phyloP scores from a whole-genome alignment of 768 basidiomycete genomes.

The Cystofilobasidium capitatum region DNA sequence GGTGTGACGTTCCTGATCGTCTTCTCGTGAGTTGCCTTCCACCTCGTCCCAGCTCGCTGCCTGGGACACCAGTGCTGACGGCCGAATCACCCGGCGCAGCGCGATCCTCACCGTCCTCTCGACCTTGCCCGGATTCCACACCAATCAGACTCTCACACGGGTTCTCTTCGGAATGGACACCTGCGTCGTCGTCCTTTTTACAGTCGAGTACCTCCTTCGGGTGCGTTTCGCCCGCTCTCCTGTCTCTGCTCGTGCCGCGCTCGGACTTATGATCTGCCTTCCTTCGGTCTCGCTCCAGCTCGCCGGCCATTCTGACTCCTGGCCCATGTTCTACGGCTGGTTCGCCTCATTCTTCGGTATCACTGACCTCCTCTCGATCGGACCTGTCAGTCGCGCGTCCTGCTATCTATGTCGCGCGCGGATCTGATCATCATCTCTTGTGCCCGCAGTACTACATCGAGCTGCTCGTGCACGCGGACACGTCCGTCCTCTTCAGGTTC shows the following conservation, averaged over 20 bases:
- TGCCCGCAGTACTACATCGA: constrained; percentile 61
- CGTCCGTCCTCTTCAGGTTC: constrained; percentile 81
- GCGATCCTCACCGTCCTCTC: constrained; percentile 39
- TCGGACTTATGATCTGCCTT: constrained; percentile 50
- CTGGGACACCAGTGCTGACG: neutral
- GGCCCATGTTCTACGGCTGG: constrained; percentile 47
- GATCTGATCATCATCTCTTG: no score
- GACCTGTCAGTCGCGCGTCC: constrained; percentile 43
- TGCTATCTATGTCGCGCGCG: no score
- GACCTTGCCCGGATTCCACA: constrained; percentile 40
- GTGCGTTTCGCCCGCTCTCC: neutral
- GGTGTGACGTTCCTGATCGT: constrained; percentile 10
- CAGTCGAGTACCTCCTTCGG: constrained; percentile 50
- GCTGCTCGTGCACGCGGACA: constrained; percentile 71
- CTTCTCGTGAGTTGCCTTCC: constrained; percentile 13
- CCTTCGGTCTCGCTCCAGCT: constrained; percentile 24
- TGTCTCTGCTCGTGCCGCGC: neutral
- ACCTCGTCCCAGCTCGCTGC: no score
- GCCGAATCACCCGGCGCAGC: constrained; percentile 24
- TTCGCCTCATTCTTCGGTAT: constrained; percentile 56
- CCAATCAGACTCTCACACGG: constrained; percentile 48
- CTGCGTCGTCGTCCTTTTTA: constrained; percentile 70
- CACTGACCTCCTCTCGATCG: constrained; percentile 71
- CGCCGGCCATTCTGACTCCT: constrained; percentile 59
- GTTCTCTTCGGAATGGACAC: constrained; percentile 86